Evolutionary conservation across 805 yeast species (phyloP), one percentile per base, ranked within the genome.

Genomic region (Wickerhamomyces subpelliculosus): DNA sequence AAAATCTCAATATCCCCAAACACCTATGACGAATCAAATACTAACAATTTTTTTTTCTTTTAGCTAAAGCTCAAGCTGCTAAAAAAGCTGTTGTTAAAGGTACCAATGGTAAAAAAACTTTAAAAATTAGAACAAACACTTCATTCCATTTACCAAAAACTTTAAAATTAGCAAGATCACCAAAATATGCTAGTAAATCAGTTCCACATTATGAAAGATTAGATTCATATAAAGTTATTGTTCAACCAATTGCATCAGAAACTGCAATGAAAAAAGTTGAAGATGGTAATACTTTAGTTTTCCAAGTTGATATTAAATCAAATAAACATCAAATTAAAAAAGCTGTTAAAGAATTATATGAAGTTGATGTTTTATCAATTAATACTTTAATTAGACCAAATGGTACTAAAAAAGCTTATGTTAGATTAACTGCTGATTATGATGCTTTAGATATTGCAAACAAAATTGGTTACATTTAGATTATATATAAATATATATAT

Each of bases 371-470:
- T 58, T 75, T 72, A 63, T 77, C 85, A 73, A 88, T 93, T 67
- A 89, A 93, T 90, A 93, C 98, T 60, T 79, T 93, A 70, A 75
- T 93, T 65, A 87, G 95, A 78, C 97, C 98, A 70, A 89, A 93
- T 73, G 98, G 98, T 73, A 84, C 97, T 78, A 93, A 93, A 87
- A 93, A 93, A 83, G 98, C 98, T 68, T 93, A 84, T 81, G 90
- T 93, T 68, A 87, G 95, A 79, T 84, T 93, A 70, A 87, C 97
- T 66, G 90, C 96, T 69, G 98, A 93, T 74, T 84, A 81, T 80
- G 98, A 93, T 76, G 97, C 97, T 72, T 84, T 93, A 69, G 98
- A 93, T 72, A 88, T 93, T 72, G 98, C 98, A 70, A 89, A 89
- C 95, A 87, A 93, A 78, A 93, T 90, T 68, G 98, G 98, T 76